phyloP scores from a whole-genome alignment of 2,329 filamentous ascomycete species.

The Biscogniauxia sp. region DNA sequence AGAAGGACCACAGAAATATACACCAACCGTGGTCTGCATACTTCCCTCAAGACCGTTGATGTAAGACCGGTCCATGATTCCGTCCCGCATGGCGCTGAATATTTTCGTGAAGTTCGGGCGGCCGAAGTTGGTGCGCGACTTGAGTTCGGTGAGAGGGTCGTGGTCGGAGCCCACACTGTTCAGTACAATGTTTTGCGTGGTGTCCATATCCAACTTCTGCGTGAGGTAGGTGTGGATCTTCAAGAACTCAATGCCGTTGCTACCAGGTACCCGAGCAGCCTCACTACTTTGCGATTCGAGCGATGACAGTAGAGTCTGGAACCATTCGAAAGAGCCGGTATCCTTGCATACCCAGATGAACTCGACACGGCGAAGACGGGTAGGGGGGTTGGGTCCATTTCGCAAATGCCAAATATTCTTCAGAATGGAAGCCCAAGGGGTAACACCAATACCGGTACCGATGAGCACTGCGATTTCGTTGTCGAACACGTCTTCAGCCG shows the following conservation, averaged over 20 bases:
- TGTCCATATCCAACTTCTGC: constrained; percentile 87
- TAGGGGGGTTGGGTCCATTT: constrained; percentile 82
- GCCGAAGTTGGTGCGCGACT: constrained; percentile 88
- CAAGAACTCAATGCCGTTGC: constrained; percentile 77
- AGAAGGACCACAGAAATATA: constrained; percentile 96
- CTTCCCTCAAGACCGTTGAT: constrained; percentile 76
- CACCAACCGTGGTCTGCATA: constrained; percentile 81
- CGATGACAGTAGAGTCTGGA: constrained; percentile 88
- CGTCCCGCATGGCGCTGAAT: constrained; percentile 81
- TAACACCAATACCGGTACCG: constrained; percentile 83
- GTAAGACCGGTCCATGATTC: constrained; percentile 82
- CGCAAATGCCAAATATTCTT: constrained; percentile 99
- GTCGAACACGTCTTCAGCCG: constrained; percentile 95
- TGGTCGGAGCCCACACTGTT: constrained; percentile 87
- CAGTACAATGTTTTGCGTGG: constrained; percentile 92
- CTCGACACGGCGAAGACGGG: constrained; percentile 87
- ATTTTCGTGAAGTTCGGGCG: constrained; percentile 83
- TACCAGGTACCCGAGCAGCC: constrained; percentile 64
- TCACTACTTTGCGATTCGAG: constrained; percentile 82
- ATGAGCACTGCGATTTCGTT: constrained; percentile 86
- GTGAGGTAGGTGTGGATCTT: constrained; percentile 98
- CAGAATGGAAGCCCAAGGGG: constrained; percentile 80
- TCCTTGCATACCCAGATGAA: constrained; percentile 99
- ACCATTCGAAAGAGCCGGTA: constrained; percentile 96
- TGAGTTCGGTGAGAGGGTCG: constrained; percentile 90